A percentile compares a stretch with the other conserved stretches of the same genome.
These are phyloP conservation scores for Scedosporium apiospermum DNA, from an alignment of 2,329 filamentous ascomycete species.

Conservation along the genomic window DNA sequence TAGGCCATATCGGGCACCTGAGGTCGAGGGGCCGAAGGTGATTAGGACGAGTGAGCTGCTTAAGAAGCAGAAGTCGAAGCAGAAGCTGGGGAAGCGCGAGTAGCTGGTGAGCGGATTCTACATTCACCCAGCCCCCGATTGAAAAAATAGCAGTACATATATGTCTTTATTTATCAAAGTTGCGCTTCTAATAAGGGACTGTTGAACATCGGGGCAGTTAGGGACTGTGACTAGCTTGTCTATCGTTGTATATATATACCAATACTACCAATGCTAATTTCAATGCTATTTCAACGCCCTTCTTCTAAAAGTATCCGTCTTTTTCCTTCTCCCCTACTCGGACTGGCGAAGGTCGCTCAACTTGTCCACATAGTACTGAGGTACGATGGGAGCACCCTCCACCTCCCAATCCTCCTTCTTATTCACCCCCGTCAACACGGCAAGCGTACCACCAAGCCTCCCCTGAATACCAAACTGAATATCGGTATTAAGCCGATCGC, in stretches of 20 bases:
- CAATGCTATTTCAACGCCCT: background rate
- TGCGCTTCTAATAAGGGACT: too few species aligned
- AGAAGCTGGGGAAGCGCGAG: conserved; percentile 18
- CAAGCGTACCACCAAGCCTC: conserved; percentile 79
- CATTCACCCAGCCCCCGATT: background rate
- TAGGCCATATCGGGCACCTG: conserved; percentile 30
- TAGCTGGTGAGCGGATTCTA: background rate
- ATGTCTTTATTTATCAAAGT: too few species aligned
- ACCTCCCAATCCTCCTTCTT: conserved; percentile 77
- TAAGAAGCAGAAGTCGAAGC: conserved; percentile 31
- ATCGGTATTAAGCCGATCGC: conserved; percentile 88
- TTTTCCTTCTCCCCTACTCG: conserved; percentile 9
- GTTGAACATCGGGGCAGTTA: background rate
- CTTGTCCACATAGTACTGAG: conserved; percentile 74
- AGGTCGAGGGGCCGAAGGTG: conserved; percentile 28
- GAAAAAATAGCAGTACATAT: background rate
- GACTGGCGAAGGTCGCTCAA: conserved; percentile 59
- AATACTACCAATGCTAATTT: background rate
- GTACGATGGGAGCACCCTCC: conserved; percentile 57
- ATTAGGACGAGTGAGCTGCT: conserved; percentile 42
- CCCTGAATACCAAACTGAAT: conserved; percentile 93
- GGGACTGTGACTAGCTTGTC: background rate
- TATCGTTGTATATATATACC: conserved; percentile 7
- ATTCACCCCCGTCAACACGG: conserved; percentile 82
- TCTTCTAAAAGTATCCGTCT: background rate